Base-by-base conservation (phyloP, 192 early-diverging fungal species). In the Coemansia aciculifera region DNA sequence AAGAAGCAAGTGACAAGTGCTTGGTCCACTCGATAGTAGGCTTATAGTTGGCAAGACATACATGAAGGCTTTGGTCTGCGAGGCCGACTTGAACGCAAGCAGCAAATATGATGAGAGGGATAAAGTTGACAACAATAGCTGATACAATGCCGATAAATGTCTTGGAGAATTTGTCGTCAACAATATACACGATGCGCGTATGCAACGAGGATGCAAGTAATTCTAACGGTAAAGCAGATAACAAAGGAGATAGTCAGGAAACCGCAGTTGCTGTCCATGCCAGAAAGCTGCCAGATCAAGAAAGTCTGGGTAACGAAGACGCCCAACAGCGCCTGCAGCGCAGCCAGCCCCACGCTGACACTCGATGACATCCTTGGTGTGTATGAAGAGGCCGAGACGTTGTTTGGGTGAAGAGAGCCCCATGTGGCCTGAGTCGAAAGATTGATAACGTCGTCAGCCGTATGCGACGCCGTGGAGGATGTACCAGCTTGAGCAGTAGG, bases 141-240 rank as follows among this genome's bases (percentile, higher is more conserved):
- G 11, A 13, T 29, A 54, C 3, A 29, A 31, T 29, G 9, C 24
- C 27, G 13, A 74, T 31, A 17, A 79, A 79, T 32, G 67, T 71
- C 49, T 79, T 79, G 61, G 74, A 54, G 49, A 72, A 79, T 56
- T 36, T 40, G 13, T 57, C 52, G 66, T 79, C 71, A 1, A 44
- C 65, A 17, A 60, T 32, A 15, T 79, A 72, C 8, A 72, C 71
- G 77, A 48, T 74, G 56, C 0, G 77, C 77, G 0, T 72, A 74
- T 1, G 62, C 77, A 12, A 68, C 0, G 5, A 79, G 37, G 34
- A 74, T 13, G 27, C 51, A 37, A 29, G 51, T 54, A 5, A 54
- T 54, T 2, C 51, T 11, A 10, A 54, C 27, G 12, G 51, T 31
- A 15, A 54, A 54, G 27, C 29, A 54, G 0, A 54, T 12, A 1